Evolutionary conservation across 495 filamentous ascomycete species (phyloP).

Genomic region (Talaromyces proteolyticus): DNA sequence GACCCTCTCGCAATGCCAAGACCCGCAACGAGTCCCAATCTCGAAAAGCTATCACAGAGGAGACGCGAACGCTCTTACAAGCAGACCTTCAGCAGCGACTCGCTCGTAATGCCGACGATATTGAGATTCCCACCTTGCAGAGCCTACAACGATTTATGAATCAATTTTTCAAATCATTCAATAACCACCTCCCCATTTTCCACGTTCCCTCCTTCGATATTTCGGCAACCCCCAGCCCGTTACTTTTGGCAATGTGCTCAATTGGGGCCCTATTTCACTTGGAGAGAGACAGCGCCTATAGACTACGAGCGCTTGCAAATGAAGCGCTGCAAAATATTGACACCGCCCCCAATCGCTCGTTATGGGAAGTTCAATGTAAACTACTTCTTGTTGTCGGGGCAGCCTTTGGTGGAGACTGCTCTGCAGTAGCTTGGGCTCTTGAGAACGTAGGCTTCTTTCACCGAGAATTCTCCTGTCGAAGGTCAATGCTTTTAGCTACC

Average conservation of each 20-base stretch:
- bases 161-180: conserved; percentile 6
- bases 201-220: conserved; percentile 2
- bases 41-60: neutral
- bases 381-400: conserved; percentile 2
- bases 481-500: neutral
- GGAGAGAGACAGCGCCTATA: neutral
- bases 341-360: neutral
- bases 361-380: conserved; percentile 8
- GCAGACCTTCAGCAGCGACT: neutral
- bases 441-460: conserved; percentile 6
- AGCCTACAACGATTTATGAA: conserved; percentile 1
- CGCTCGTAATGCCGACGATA: neutral
- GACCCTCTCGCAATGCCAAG: neutral
- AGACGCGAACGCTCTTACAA: neutral
- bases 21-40: neutral
- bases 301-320: conserved; percentile 2
- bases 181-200: conserved; percentile 3
- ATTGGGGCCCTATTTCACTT: conserved; percentile 1
- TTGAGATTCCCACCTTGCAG: neutral
- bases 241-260: conserved; percentile 4
- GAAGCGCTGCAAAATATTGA: conserved; percentile 2
- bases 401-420: conserved; percentile 5
- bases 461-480: conserved; percentile 4
- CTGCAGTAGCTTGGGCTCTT: conserved; percentile 4
- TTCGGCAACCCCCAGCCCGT: neutral